These are phyloP conservation scores for Cucurbitaria berberidis DNA, from an alignment of 2,329 filamentous ascomycete species.

Conservation along the genomic window DNA sequence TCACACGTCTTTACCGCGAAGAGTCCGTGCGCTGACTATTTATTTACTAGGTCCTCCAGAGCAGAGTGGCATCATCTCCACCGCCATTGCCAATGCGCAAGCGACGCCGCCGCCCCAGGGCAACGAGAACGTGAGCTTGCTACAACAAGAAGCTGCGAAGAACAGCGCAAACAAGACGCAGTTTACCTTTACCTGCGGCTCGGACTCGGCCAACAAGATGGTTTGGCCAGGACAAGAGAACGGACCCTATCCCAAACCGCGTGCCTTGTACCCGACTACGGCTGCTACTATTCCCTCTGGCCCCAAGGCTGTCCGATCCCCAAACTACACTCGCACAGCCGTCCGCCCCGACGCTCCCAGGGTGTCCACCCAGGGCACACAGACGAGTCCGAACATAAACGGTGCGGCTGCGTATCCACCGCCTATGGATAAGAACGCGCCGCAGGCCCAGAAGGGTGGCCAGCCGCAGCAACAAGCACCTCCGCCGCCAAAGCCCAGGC, in stretches of 20 bases:
- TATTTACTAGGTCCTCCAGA: conserved; percentile 46
- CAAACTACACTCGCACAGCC: conserved; percentile 38
- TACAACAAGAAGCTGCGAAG: conserved; percentile 70
- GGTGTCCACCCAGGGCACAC: conserved; percentile 61
- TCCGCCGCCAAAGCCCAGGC: conserved; percentile 67
- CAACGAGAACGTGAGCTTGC: conserved; percentile 78
- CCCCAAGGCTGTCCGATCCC: conserved; percentile 27
- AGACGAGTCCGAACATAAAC: conserved; percentile 61
- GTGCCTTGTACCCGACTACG: conserved; percentile 42
- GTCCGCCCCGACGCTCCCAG: conserved; percentile 45
- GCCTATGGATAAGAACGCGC: conserved; percentile 31
- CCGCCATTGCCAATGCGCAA: conserved; percentile 82
- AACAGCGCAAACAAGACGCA: conserved; percentile 78
- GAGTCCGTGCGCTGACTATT: conserved; percentile 48
- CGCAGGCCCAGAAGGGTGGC: conserved; percentile 47
- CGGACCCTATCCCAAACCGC: conserved; percentile 46
- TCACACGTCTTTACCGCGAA: conserved; percentile 18
- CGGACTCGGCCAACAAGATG: conserved; percentile 80
- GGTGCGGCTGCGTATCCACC: conserved; percentile 37
- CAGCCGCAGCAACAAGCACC: conserved; percentile 52
- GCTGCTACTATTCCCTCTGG: conserved; percentile 26
- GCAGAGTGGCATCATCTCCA: conserved; percentile 85
- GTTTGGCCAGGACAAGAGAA: conserved; percentile 72
- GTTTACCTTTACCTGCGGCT: conserved; percentile 96
- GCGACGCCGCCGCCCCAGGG: conserved; percentile 60